These are phyloP conservation scores for Curvularia spicifera DNA, from an alignment of 2,329 filamentous ascomycete genomes.

Conservation along the genomic window DNA sequence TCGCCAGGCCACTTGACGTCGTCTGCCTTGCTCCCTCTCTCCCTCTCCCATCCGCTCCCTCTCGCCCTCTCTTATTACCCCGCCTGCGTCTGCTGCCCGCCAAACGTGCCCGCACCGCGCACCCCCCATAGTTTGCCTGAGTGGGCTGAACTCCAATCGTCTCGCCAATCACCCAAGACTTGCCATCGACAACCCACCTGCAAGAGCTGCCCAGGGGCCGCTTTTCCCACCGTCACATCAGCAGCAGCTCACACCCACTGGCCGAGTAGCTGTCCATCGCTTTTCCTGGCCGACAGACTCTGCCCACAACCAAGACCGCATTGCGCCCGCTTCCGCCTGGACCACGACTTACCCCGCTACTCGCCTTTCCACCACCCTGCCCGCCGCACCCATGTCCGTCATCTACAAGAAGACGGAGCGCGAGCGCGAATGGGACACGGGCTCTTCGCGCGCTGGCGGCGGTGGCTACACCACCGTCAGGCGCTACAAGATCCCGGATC, in stretches of 20 bases:
- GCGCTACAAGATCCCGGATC: constrained; percentile 64
- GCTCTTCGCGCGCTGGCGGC: constrained; percentile 38
- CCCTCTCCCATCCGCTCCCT: constrained; percentile 8
- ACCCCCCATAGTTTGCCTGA: constrained; percentile 10
- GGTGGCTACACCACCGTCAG: constrained; percentile 62
- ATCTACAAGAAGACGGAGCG: constrained; percentile 53
- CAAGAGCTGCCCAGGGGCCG: constrained; percentile 8
- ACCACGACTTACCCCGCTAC: constrained; percentile 6
- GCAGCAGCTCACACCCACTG: constrained; percentile 20
- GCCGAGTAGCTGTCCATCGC: constrained; percentile 24
- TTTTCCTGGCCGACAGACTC: constrained; percentile 8
- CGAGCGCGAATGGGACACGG: constrained; percentile 54
- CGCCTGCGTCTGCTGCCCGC: constrained; percentile 7
- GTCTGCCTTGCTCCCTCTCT: not conserved
- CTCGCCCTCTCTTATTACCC: constrained; percentile 24
- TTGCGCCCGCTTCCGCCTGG: constrained; percentile 10
- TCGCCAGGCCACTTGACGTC: constrained; percentile 23
- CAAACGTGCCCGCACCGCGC: constrained; percentile 13
- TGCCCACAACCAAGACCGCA: constrained; percentile 4
- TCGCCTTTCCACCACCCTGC: constrained; percentile 7
- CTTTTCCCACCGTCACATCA: constrained; percentile 15
- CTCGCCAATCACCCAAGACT: constrained; percentile 24
- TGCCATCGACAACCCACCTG: constrained; percentile 21
- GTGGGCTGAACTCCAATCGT: constrained; percentile 20
- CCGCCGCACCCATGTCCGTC: constrained; percentile 51